phyloP scores from a whole-genome alignment of 257 asterid genomes.

The Lycium ferocissimum region DNA sequence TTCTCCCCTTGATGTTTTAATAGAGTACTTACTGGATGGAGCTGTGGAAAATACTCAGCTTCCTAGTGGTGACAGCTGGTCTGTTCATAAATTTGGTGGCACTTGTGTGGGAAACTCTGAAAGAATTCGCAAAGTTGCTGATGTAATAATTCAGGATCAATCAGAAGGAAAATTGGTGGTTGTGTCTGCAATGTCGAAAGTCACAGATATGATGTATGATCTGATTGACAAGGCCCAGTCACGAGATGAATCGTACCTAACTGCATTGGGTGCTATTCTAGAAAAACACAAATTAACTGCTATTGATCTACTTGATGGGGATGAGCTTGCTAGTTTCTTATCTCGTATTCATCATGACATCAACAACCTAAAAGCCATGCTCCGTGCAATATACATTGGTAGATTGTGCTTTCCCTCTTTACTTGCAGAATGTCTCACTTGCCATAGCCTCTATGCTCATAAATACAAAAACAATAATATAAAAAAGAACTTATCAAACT shows the following conservation, averaged over 20 bases:
- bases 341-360: conserved; percentile 74
- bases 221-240: conserved; percentile 82
- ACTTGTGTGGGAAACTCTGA: conserved; percentile 96
- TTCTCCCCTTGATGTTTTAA: conserved; percentile 14
- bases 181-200: conserved; percentile 98
- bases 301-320: conserved; percentile 77
- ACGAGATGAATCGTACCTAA: conserved; percentile 70
- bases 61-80: conserved; percentile 88
- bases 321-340: conserved; percentile 72
- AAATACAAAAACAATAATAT: background rate
- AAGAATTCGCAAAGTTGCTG: conserved; percentile 83
- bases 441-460: background rate
- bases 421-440: background rate
- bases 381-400: conserved; percentile 75
- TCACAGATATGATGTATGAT: conserved; percentile 97
- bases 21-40: conserved; percentile 62
- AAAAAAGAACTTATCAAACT: conserved; percentile 5
- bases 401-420: conserved; percentile 22
- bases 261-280: conserved; percentile 73
- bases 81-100: conserved; percentile 96
- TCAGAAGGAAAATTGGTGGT: conserved; percentile 86
- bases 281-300: conserved; percentile 89
- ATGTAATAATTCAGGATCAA: conserved; percentile 69
- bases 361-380: conserved; percentile 87
- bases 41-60: conserved; percentile 58